Evolutionary conservation across 2,329 filamentous ascomycete species (phyloP), one percentile per base, ranked within the genome.

Genomic region (Aspergillus brasiliensis): DNA sequence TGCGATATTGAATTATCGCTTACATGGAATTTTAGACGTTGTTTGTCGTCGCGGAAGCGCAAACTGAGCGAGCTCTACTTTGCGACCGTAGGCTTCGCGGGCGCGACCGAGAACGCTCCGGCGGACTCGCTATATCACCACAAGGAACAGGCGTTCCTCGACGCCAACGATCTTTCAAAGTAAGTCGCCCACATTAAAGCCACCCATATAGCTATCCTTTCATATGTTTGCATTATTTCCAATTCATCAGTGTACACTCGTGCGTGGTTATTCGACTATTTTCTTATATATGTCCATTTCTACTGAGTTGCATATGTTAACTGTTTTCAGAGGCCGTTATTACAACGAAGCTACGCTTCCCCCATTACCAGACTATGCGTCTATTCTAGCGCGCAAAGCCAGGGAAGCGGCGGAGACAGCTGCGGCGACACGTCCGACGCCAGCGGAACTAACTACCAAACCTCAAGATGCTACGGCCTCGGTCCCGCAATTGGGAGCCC

Each of bases 61-160:
- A 96, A 96, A 84, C 85, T 97, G 76, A 89, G 89, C 77, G 90
- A 95, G 81, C 85, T 97, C 71, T 96, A 90, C 82, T 86, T 91
- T 84, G 88, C 91, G 82, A 90, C 89, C 77, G 86, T 88, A 75
- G 77, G 82, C 66, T 75, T 80, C 68, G 70, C 74, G 67, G 72
- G 71, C 70, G 78, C 78, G 71, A 77, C 73, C 77, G 79, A 83
- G 73, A 82, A 86, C 77, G 80, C 81, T 75, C 81, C 80, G 65
- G 73, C 88, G 70, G 85, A 86, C 70, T 83, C 77, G 42, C 71
- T 76, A 57, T 79, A 79, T 69, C 77, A 79, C 61, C 78, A 81
- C 62, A 77, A 81, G 65, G 81, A 85, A 73, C 73, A 77, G 66
- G 78, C 75, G 48, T 86, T 86, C 66, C 80, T 87, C 62, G 82